Base-by-base conservation (phyloP, 2,329 filamentous ascomycete genomes). In the Rutstroemia sp. region DNA sequence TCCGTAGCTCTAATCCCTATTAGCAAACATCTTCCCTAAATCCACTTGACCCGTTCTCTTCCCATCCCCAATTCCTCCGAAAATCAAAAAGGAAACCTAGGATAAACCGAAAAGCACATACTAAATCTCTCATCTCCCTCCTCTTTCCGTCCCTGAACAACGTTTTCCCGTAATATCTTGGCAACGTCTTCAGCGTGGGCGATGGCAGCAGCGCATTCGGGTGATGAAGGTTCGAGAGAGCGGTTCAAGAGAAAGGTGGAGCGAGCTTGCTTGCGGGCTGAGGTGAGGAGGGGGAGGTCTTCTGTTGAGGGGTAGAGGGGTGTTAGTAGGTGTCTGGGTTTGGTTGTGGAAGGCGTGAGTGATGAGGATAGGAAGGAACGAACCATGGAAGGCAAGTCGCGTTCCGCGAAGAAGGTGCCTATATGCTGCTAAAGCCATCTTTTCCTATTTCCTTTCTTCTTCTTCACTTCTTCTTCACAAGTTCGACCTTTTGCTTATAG, bases 181-280 rank as follows among this genome's bases (percentile, higher is more conserved):
- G 92, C 89, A 3, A 97, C 84, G 42, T 94, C 89, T 59, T 92
- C 77, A 8, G 92, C 94, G 67, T 95, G 85, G 62, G 84, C 75
- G 59, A 99, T 83, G 9, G 84, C 83, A 56, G 83, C 78, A 14
- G 76, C 73, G 0, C 82, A 76, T 57, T 84, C 81, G 12, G 84
- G 75, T 57, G 83, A 81, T 12, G 77, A 73, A 0, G 81, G 71
- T 4, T 80, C 72, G 10, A 90, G 72, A 2, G 75, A 71, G 45
- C 83, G 79, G 64, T 88, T 87, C 55, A 79, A 75, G 52, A 85
- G 82, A 72, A 99, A 99, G 16, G 80, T 81, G 46, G 78, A 74
- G 56, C 91, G 87, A 58, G 89, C 92, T 70, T 89, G 80, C 54
- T 75, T 68, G 57, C 84, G 84, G 6, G 94, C 89, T 19, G 88